phyloP scores from a whole-genome alignment of 345 rosid genomes.

The Eucalyptus cladocalyx region DNA sequence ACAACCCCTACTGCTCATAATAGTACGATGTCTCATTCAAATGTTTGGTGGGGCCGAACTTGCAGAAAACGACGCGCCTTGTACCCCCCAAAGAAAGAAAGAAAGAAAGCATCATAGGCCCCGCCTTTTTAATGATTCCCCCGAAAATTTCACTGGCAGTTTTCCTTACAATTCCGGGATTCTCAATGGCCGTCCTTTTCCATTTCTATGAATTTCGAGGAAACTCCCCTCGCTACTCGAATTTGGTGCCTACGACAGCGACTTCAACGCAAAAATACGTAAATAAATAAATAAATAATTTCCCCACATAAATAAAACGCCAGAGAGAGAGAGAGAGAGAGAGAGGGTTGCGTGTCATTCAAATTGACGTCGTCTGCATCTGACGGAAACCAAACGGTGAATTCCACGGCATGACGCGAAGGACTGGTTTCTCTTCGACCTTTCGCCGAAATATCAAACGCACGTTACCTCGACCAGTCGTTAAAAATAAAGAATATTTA shows the following conservation, averaged over 20 bases:
- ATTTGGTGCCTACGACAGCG: background rate
- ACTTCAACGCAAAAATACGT: background rate
- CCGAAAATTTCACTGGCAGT: background rate
- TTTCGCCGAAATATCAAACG: background rate
- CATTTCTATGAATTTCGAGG: background rate
- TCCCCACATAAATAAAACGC: background rate
- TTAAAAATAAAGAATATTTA: background rate
- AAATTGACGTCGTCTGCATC: background rate
- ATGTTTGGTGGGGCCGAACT: background rate
- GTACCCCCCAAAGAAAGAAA: background rate
- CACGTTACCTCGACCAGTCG: background rate
- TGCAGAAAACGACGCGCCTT: background rate
- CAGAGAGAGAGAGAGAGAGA: background rate
- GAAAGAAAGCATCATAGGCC: background rate
- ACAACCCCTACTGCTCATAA: background rate
- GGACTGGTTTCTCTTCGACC: background rate
- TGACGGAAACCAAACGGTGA: background rate
- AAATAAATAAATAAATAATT: background rate
- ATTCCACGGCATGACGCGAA: background rate
- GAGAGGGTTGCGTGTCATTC: background rate
- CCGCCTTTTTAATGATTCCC: background rate
- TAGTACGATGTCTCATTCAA: background rate
- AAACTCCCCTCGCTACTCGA: background rate
- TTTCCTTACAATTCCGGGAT: background rate
- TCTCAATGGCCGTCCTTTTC: background rate